Evolutionary conservation across 2,329 filamentous ascomycete species (phyloP).

Genomic region (Clarireedia hainanense): DNA sequence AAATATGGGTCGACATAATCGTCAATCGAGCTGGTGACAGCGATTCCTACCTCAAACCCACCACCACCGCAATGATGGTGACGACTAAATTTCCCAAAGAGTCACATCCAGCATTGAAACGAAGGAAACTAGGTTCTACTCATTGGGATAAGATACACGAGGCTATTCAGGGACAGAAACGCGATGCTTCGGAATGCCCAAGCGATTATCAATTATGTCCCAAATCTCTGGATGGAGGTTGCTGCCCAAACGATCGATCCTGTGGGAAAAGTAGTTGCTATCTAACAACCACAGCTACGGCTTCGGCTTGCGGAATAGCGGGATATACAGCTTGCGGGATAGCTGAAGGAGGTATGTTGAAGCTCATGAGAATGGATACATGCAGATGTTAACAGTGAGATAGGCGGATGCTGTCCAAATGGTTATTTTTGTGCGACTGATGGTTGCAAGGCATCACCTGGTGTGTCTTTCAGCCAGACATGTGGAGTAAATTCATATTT

Average conservation of each 20-base stretch:
- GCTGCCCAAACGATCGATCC: conserved; percentile 36
- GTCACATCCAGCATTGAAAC: conserved; percentile 17
- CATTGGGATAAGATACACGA: conserved; percentile 25
- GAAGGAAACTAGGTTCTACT: conserved; percentile 22
- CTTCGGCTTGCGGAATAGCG: conserved; percentile 19
- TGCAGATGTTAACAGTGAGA: conserved; percentile 3
- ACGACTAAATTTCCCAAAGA: conserved; percentile 19
- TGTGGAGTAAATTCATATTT: conserved; percentile 40
- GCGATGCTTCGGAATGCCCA: conserved; percentile 22
- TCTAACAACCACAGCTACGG: conserved; percentile 20
- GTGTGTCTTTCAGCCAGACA: conserved; percentile 32
- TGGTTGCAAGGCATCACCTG: conserved; percentile 38
- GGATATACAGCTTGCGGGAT: conserved; percentile 23
- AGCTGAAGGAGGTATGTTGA: conserved; percentile 20
- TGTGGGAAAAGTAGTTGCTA: conserved; percentile 40
- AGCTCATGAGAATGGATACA: conserved; percentile 11
- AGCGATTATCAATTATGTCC: conserved; percentile 23
- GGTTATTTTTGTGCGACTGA: conserved; percentile 40
- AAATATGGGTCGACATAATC: background rate
- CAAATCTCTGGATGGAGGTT: conserved; percentile 24
- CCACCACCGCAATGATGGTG: conserved; percentile 6
- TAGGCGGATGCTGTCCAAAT: conserved; percentile 32
- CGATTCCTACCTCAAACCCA: background rate
- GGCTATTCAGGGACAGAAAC: conserved; percentile 24
- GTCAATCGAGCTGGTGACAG: background rate